Base-by-base conservation (phyloP, 345 rosid genomes). In the Clausena lansium region DNA sequence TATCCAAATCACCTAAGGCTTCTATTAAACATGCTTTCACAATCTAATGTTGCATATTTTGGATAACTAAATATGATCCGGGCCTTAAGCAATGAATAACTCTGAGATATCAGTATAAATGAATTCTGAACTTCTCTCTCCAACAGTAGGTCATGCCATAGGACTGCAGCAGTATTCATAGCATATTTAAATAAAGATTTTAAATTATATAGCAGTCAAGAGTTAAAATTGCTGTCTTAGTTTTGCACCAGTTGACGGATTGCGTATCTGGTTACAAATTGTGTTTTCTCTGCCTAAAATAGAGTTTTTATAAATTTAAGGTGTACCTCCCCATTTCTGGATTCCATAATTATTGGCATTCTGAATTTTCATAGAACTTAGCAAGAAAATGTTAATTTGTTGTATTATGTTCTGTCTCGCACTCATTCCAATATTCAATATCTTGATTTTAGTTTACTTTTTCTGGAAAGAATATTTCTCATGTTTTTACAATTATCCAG, bases 101-200 rank as follows among this genome's bases (percentile, higher is more conserved):
- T 15, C 72, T 45, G 33, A 27, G 33, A 45, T 45, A 14, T 17
- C 65, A 28, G 17, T 4, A 11, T 22, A 27, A 89, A 89, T 35
- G 24, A 64, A 32, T 33, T 64, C 68, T 64, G n/a, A 65, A 65
- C 6, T 65, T 36, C 4, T n/a, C 28, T 9, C 63, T 13, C 63
- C 1, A 2, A 33, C 27, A 35, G 7, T 33, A 33, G 47, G 27
- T 65, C 35, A 1, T 65, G 3, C 15, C 14, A 35, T 33, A 35
- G 13, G 69, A 35, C 13, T 65, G 14, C 69, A 32, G 9, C 3
- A 35, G 45, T 35, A 7, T 9, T 6, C 65, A 4, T 27, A 5
- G 20, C 19, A 28, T 61, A 52, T 28, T 27, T 28, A 20, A 35
- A 65, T 4, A 64, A 35, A 17, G 45, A 33, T 35, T 38, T 61